Percentiles rank a stretch among this genome's conserved stretches.
These are phyloP conservation scores for Cadophora gregata DNA, from an alignment of 2,329 filamentous ascomycete species.

Conservation along the genomic window DNA sequence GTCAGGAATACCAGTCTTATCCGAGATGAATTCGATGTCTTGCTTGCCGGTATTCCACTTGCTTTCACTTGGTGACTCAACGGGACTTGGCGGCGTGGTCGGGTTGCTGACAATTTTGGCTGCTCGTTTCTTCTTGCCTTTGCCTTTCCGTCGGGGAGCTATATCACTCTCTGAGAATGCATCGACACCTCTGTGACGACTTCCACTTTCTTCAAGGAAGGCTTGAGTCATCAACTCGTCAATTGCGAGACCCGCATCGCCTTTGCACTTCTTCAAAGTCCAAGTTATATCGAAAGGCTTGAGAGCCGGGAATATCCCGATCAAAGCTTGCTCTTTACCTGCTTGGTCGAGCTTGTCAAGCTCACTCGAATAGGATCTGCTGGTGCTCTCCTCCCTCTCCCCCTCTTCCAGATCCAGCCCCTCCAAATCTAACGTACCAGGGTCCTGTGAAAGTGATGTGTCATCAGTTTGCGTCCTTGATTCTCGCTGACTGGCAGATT, in stretches of 20 bases:
- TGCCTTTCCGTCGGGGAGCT: conserved; percentile 45
- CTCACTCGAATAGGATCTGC: conserved; percentile 33
- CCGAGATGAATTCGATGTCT: conserved; percentile 66
- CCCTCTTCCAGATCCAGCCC: conserved; percentile 38
- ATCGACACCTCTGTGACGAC: conserved; percentile 77
- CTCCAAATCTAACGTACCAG: conserved; percentile 38
- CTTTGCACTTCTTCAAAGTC: conserved; percentile 69
- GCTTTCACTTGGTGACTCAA: conserved; percentile 46
- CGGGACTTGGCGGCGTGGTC: conserved; percentile 9
- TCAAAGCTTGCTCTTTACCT: conserved; percentile 68
- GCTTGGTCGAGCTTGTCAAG: conserved; percentile 56
- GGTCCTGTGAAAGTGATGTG: conserved; percentile 39
- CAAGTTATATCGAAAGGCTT: conserved; percentile 69
- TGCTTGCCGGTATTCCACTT: conserved; percentile 62
- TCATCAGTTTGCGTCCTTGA: conserved; percentile 42
- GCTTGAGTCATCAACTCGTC: conserved; percentile 82
- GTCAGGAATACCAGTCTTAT: conserved; percentile 54
- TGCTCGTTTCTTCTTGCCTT: conserved; percentile 46
- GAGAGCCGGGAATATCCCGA: conserved; percentile 74
- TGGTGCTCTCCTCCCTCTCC: conserved; percentile 54
- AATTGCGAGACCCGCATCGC: conserved; percentile 72
- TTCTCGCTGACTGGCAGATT: conserved; percentile 34
- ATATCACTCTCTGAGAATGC: conserved; percentile 70
- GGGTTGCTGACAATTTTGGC: conserved; percentile 40
- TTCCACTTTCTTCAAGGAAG: conserved; percentile 72